Conservation (phyloP, 192 early-diverging fungal species). For the Diversispora eburnea region DNA sequence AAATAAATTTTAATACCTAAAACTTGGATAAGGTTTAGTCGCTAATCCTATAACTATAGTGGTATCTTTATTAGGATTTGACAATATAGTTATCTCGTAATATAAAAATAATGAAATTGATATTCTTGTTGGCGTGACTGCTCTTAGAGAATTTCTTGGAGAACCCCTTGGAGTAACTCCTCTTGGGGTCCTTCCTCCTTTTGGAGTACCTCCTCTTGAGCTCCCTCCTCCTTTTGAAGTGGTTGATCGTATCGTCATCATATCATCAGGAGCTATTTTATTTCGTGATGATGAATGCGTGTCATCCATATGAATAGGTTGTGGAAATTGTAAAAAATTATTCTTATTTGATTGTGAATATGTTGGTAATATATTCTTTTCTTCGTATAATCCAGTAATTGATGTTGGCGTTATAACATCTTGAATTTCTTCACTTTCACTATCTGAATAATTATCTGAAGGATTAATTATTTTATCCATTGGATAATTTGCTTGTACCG, state of each 20-base stretch:
- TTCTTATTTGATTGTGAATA: too few species aligned
- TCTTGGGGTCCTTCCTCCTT: too few species aligned
- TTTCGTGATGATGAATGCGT: too few species aligned
- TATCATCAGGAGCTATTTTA: too few species aligned
- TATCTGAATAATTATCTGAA: neutral
- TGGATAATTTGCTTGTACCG: slow-evolving; percentile 26
- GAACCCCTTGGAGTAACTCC: neutral
- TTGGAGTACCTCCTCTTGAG: too few species aligned
- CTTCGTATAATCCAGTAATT: too few species aligned
- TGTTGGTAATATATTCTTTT: too few species aligned
- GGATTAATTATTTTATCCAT: neutral
- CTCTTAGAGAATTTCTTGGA: neutral
- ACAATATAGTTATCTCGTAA: slow-evolving; percentile 15
- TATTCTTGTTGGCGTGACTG: neutral
- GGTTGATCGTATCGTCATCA: too few species aligned
- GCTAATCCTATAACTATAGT: slow-evolving; percentile 48
- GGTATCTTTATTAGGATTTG: slow-evolving; percentile 34
- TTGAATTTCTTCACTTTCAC: neutral
- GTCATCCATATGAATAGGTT: too few species aligned
- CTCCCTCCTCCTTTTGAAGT: too few species aligned
- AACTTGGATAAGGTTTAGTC: slow-evolving; percentile 49
- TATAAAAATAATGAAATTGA: slow-evolving; percentile 7
- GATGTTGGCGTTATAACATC: neutral
- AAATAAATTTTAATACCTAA: slow-evolving; percentile 31
- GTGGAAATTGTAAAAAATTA: too few species aligned